Conservation (phyloP, 345 rosid genomes). For the Populus simonii region DNA sequence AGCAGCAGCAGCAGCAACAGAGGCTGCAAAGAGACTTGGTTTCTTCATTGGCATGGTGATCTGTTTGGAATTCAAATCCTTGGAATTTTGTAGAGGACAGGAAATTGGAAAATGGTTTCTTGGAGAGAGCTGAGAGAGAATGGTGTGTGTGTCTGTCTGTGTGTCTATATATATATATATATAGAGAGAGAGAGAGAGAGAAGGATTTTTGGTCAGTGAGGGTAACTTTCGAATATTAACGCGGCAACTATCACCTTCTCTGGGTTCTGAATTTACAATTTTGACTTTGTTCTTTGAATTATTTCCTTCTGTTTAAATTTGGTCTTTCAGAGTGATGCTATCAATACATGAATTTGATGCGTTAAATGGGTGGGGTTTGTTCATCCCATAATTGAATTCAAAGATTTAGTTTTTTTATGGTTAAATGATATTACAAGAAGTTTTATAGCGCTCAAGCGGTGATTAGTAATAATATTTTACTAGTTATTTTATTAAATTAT, state of each 20-base stretch:
- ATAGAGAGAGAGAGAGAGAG: neutral
- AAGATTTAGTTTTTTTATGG: no score
- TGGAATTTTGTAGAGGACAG: neutral
- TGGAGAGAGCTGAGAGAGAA: neutral
- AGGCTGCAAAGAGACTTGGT: constrained; percentile 53
- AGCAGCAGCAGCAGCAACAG: constrained; percentile 48
- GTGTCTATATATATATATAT: no score
- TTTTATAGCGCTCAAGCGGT: no score
- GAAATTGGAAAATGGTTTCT: neutral
- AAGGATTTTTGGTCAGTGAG: neutral
- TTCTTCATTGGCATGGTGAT: constrained; percentile 45
- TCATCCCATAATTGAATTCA: no score
- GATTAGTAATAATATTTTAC: no score
- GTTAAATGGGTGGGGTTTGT: no score
- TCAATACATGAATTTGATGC: no score
- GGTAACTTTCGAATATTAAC: constrained; percentile 22
- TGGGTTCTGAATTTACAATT: neutral
- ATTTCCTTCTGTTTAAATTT: neutral
- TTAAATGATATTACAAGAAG: no score
- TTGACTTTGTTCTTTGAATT: neutral
- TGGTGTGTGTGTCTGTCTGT: no score
- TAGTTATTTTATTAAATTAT: no score
- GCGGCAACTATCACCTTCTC: constrained; percentile 29
- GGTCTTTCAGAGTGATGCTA: no score
- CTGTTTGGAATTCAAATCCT: neutral